Evolutionary conservation across 2,329 filamentous ascomycete genomes (phyloP).

Genomic region (Trichophyton equinum): DNA sequence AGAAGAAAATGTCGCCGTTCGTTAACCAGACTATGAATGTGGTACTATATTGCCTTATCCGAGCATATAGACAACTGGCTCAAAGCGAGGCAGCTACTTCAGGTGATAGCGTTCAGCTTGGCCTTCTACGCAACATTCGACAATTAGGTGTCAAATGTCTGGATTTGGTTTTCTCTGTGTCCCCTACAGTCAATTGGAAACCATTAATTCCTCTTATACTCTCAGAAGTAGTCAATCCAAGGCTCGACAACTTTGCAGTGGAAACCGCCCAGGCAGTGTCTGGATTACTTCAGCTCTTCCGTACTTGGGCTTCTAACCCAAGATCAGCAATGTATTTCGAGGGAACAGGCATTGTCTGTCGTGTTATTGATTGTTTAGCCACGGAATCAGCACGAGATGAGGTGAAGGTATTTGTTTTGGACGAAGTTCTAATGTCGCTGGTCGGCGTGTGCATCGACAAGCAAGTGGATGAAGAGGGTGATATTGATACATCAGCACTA

Average conservation of each 20-base stretch:
- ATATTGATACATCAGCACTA: conserved; percentile 27
- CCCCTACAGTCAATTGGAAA: conserved; percentile 57
- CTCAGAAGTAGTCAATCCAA: conserved; percentile 60
- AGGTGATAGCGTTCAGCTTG: conserved; percentile 17
- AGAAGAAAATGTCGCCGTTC: conserved; percentile 57
- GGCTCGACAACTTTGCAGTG: conserved; percentile 62
- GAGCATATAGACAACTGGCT: conserved; percentile 46
- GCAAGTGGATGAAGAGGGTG: conserved; percentile 39
- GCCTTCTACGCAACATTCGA: conserved; percentile 38
- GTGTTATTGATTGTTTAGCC: conserved; percentile 59
- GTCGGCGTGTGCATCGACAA: conserved; percentile 43
- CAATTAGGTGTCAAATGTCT: conserved; percentile 65
- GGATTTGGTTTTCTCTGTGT: conserved; percentile 62
- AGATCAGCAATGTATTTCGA: conserved; percentile 59
- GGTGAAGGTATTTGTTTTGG: conserved; percentile 70
- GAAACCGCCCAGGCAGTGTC: conserved; percentile 89
- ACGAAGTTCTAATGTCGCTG: conserved; percentile 57
- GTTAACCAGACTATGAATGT: conserved; percentile 59
- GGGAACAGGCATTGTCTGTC: conserved; percentile 48
- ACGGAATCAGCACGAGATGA: conserved; percentile 68
- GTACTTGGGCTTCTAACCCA: conserved; percentile 61
- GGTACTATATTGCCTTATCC: conserved; percentile 67
- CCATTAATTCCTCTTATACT: conserved; percentile 60
- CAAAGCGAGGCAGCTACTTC: conserved; percentile 15
- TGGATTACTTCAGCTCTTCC: conserved; percentile 65